phyloP scores from a whole-genome alignment of 192 early-diverging fungal species.

The Podila epicladia region DNA sequence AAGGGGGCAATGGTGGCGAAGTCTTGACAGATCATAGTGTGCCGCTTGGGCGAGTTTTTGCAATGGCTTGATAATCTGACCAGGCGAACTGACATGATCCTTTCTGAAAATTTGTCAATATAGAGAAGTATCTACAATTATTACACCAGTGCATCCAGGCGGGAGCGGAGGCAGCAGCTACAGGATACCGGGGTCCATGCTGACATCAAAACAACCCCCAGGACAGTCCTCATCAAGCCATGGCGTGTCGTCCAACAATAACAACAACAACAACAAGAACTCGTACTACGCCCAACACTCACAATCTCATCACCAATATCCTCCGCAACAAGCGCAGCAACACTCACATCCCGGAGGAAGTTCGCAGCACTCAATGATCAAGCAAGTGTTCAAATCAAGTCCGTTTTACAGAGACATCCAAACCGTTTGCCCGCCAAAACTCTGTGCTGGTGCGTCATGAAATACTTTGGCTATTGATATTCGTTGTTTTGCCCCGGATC shows the following conservation, averaged over 20 bases:
- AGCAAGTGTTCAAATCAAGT: conserved; percentile 36
- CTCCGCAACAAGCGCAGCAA: neutral
- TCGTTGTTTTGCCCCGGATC: too few species aligned
- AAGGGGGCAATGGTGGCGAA: too few species aligned
- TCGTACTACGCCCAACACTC: neutral
- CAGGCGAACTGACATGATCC: too few species aligned
- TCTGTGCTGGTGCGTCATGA: conserved; percentile 23
- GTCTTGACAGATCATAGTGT: too few species aligned
- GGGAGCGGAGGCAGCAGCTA: neutral
- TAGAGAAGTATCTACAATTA: conserved; percentile 41
- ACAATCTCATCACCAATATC: neutral
- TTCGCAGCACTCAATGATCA: neutral
- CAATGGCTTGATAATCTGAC: too few species aligned
- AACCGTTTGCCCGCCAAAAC: conserved; percentile 19
- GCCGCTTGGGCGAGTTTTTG: too few species aligned
- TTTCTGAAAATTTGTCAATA: neutral
- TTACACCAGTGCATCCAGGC: conserved; percentile 16
- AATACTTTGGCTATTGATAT: neutral
- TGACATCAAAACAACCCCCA: conserved; percentile 8
- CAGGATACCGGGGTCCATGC: conserved; percentile 15
- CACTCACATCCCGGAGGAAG: neutral
- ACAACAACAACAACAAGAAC: conserved; percentile 2
- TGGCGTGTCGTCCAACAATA: neutral
- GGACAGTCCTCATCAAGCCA: conserved; percentile 12
- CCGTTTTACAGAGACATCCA: conserved; percentile 42